Conservation (phyloP, 1,284 basidiomycete species). For the Boletus mariae region DNA sequence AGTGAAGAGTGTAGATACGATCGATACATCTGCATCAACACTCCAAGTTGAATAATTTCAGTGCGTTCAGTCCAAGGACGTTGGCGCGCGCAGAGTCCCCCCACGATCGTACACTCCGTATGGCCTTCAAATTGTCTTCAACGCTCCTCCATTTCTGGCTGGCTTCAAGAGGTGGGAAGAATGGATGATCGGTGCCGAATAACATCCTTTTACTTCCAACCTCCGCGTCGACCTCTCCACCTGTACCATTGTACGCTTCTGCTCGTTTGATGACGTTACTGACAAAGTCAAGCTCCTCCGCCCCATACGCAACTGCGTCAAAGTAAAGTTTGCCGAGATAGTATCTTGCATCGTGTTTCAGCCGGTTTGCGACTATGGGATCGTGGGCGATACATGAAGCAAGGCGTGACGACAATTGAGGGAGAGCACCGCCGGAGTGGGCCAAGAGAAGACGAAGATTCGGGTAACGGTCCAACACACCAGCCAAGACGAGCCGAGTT, state of each 20-base stretch:
- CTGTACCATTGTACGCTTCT: slow-evolving; percentile 42
- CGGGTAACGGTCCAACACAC: slow-evolving; percentile 76
- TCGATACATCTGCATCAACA: slow-evolving; percentile 13
- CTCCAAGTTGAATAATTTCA: slow-evolving; percentile 57
- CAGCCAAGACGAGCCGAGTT: slow-evolving; percentile 76
- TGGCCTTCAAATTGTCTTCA: slow-evolving; percentile 77
- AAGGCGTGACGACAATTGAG: slow-evolving; percentile 76
- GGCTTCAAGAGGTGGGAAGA: slow-evolving; percentile 76
- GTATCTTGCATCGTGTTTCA: slow-evolving; percentile 79
- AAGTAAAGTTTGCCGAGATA: slow-evolving; percentile 77
- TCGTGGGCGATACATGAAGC: slow-evolving; percentile 83
- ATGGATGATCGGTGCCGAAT: slow-evolving; percentile 87
- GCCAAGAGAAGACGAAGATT: slow-evolving; percentile 72
- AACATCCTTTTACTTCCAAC: slow-evolving; percentile 60
- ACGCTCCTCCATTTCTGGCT: slow-evolving; percentile 79
- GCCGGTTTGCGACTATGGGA: slow-evolving; percentile 66
- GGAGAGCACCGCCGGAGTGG: slow-evolving; percentile 81
- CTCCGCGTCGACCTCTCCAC: slow-evolving; percentile 32
- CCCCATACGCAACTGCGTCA: slow-evolving; percentile 81
- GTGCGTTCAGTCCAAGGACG: slow-evolving; percentile 69
- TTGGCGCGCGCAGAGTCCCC: slow-evolving; percentile 44
- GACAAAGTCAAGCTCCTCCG: slow-evolving; percentile 78
- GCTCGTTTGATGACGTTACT: slow-evolving; percentile 66
- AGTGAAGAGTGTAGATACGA: slow-evolving; percentile 17
- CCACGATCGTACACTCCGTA: slow-evolving; percentile 60